Evolutionary conservation across 2,329 filamentous ascomycete species (phyloP), one percentile per base, ranked within the genome.

Genomic region (Curvularia lunata): DNA sequence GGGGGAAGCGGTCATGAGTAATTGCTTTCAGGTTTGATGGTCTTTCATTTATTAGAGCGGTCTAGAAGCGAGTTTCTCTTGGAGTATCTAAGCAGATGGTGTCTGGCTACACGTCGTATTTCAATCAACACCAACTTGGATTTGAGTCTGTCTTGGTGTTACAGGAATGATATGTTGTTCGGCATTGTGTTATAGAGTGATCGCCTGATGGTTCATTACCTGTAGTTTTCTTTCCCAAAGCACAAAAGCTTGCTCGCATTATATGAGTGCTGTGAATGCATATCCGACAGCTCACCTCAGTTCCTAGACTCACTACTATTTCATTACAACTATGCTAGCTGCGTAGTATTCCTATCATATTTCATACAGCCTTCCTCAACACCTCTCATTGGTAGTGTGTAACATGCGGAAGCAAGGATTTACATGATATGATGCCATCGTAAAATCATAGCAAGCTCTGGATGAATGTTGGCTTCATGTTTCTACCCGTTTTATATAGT

Each of bases 1-100:
- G 85, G 85, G 67, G 67, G 28, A 74, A 73, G 64, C 64, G 71
- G 57, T 74, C 51, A 60, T 41, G 32, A 40, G 12, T 28, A 18
- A 19, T 25, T 16, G 16, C 18, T 25, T 18, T 34, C 10, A 2
- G 43, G 16, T n/a, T 34, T 19, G 23, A 30, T 18, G n/a, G 23
- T 8, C 7, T 8, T 45, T 45, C n/a, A 27, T 49, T 56, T 48
- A 47, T 41, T 32, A 38, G 41, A 51, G 12, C 34, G 27, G 18
- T 48, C 34, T 43, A 54, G 37, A 53, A 52, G 27, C 30, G 49
- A 18, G 12, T 38, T 34, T 30, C 23, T 37, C 38, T 43, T 40
- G 9, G 23, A 13, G 13, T 54, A 28, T 34, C 42, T 32, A 23
- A 56, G 23, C 54, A 56, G 18, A 61, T 56, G 19, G 56, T 56